Evolutionary conservation across 768 basidiomycete genomes (phyloP).

Genomic region (Kondoa subrosea): DNA sequence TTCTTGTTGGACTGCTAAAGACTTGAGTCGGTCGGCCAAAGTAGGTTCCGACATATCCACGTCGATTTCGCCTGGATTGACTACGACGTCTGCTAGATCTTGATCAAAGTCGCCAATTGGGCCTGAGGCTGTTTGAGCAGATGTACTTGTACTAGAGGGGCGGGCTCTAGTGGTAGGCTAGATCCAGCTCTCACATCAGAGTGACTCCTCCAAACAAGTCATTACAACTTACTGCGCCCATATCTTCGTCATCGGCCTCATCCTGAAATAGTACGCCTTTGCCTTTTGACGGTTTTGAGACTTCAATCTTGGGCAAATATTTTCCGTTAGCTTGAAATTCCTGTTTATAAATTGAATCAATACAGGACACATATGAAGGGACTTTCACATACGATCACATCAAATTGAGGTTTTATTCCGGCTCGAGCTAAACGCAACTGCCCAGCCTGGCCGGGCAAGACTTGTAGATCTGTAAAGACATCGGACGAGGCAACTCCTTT

Average conservation of each 20-base stretch:
- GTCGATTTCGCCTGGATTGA: conserved; percentile 1
- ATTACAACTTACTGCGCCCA: background rate
- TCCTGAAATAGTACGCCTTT: background rate
- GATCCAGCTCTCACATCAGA: background rate
- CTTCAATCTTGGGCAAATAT: background rate
- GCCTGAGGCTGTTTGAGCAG: background rate
- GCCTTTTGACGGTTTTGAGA: background rate
- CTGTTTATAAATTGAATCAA: background rate
- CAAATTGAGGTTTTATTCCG: background rate
- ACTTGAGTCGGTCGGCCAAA: conserved; percentile 5
- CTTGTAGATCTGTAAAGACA: background rate
- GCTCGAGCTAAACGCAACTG: background rate
- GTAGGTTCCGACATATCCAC: background rate
- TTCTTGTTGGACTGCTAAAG: background rate
- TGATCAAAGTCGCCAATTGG: background rate
- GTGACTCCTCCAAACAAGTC: background rate
- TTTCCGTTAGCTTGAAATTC: background rate
- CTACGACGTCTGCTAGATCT: background rate
- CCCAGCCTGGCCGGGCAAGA: background rate
- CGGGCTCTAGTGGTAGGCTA: background rate
- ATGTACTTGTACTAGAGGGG: background rate
- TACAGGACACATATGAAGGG: background rate
- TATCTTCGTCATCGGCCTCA: background rate
- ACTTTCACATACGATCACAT: background rate
- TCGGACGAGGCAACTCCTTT: background rate